phyloP scores from a whole-genome alignment of 2,329 filamentous ascomycete species.

The Aspergillus pseudoglaucus region DNA sequence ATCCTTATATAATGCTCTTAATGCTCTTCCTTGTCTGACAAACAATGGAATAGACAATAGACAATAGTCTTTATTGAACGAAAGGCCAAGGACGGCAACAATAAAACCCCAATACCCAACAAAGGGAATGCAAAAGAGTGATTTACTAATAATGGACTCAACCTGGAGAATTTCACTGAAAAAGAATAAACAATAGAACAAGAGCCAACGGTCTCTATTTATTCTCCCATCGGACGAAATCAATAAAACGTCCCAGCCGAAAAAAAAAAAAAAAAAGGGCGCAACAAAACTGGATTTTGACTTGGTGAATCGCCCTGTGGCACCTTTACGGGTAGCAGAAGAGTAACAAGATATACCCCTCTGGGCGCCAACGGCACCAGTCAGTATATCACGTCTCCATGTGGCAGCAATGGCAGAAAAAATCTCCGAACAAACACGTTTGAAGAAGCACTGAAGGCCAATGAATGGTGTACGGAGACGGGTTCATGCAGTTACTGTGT shows the following conservation, averaged over 20 bases:
- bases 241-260: no score
- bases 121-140: neutral
- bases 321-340: neutral
- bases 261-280: neutral
- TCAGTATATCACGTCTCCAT: neutral
- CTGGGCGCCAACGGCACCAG: neutral
- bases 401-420: neutral
- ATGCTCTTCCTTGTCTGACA: neutral
- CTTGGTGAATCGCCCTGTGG: neutral
- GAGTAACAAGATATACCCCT: neutral
- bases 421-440: neutral
- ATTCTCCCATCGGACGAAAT: neutral
- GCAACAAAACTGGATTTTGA: neutral
- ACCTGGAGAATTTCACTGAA: neutral
- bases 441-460: neutral
- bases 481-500: no score
- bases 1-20: neutral
- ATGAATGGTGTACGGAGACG: neutral
- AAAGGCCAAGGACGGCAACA: neutral
- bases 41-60: neutral
- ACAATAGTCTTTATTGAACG: constrained; percentile 1
- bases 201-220: neutral
- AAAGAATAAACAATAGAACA: neutral
- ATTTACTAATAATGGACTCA: neutral
- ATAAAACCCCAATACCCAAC: neutral